Evolutionary conservation across 1,284 basidiomycete species (phyloP), one percentile per base, ranked within the genome.

Genomic region (Pascua sp.): DNA sequence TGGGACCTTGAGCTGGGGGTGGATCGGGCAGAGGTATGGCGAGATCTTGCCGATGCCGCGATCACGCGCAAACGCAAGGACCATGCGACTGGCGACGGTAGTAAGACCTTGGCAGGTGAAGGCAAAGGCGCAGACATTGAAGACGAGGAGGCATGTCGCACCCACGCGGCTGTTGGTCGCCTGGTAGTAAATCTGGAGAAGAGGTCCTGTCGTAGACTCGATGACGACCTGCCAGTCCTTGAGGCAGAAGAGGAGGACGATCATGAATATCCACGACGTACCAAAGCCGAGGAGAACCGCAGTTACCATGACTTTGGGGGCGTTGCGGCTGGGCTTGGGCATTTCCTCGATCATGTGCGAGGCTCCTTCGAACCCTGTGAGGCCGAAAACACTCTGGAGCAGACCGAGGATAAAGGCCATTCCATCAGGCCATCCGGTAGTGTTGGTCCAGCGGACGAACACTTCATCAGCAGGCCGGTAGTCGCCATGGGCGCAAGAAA

Each of bases 211-310:
- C 13, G 81, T 67, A 0, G 83, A 81, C 54, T 76, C 70, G 39
- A 86, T 77, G 16, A 87, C 77, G 1, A 73, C 79, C 8, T 75
- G 60, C 43, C 85, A 79, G 65, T 88, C 83, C 7, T 80, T 81
- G n/a, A 87, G 73, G 18, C 84, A 85, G 63, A 88, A 88, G 16
- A 86, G 75, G n/a, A 89, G 81, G 0, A 84, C 82, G 50, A 88
- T 78, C 24, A 87, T 73, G 68, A 86, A 86, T 11, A 85, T 52
- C 11, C 85, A 77, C 0, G 85, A 84, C 4, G 77, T 78, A 11
- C 81, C 56, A 0, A 83, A 75, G 0, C 86, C 85, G 43, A 88
- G 84, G 1, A 83, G 80, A 17, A 88, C 79, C 0, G 86, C 88
- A 80, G 37, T 41, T 16, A 57, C 66, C 70, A 49, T 72, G 63